Evolutionary conservation across 2,329 filamentous ascomycete species (phyloP).

Genomic region (Leptographium galeiforme): DNA sequence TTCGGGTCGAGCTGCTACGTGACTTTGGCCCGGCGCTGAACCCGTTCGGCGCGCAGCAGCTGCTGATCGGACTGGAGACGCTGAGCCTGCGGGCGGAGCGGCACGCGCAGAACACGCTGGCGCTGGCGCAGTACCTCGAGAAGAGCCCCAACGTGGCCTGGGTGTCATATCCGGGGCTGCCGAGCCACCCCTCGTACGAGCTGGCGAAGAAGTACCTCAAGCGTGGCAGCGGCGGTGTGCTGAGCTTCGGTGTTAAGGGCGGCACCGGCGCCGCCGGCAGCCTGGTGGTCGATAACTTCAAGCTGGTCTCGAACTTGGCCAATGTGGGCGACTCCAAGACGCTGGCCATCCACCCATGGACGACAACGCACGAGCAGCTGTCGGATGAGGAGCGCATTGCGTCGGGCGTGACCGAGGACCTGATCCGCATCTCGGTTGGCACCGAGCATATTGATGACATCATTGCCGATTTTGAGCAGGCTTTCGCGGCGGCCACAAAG

Average conservation of each 20-base stretch:
- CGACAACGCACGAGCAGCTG: conserved; percentile 88
- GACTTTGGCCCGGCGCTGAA: conserved; percentile 74
- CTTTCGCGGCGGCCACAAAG: conserved; percentile 50
- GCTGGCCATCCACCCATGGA: conserved; percentile 88
- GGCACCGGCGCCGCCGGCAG: conserved; percentile 62
- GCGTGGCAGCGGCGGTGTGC: conserved; percentile 74
- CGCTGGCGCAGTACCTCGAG: conserved; percentile 72
- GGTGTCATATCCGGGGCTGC: conserved; percentile 87
- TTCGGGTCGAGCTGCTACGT: conserved; percentile 79
- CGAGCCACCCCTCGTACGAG: conserved; percentile 67
- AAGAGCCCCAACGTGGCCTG: conserved; percentile 72
- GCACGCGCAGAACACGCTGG: conserved; percentile 71
- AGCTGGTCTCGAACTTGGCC: conserved; percentile 87
- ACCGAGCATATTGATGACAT: conserved; percentile 97
- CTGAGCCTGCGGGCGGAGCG: conserved; percentile 75
- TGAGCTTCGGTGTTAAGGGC: conserved; percentile 89
- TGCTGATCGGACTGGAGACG: conserved; percentile 81
- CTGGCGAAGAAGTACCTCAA: conserved; percentile 77
- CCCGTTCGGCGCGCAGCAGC: conserved; percentile 85
- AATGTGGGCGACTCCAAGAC: conserved; percentile 97
- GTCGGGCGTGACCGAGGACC: conserved; percentile 77
- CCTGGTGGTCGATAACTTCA: conserved; percentile 85
- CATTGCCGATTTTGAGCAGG: conserved; percentile 88
- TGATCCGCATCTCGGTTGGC: conserved; percentile 89
- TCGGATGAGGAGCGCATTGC: conserved; percentile 64